Base-by-base conservation (phyloP, 2,329 filamentous ascomycete genomes). In the Pseudogymnoascus sp. region DNA sequence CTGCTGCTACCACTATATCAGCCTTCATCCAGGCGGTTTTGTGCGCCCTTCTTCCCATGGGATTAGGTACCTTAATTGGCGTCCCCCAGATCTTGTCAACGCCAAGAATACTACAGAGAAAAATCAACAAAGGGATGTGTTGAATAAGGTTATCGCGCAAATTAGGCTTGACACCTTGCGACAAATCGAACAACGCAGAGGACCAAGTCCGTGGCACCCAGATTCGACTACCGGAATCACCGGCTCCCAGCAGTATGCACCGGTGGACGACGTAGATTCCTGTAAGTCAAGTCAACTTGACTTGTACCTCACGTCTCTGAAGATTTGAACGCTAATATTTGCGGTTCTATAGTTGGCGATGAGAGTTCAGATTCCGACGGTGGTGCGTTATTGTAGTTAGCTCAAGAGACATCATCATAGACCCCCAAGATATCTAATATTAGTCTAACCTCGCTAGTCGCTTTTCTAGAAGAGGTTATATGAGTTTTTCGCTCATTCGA, bases 41-140 rank as follows among this genome's bases (percentile, higher is more conserved):
- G 67, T 68, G 36, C 58, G 62, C 29, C 70, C 68, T 21, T 21
- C 63, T 27, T 71, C 65, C 61, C 70, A 73, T 60, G 60, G 63
- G n/a, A 72, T 70, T 39, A 64, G 71, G 27, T 72, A 68, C 64
- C 63, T 68, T 21, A 71, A 67, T 62, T 73, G 71, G 72, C 62
- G 66, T 13, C 66, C 70, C 12, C 71, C 69, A 18, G 64, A 65
- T 61, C 60, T 66, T 35, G 27, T 65, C n/a, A 27, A 65, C 35
- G 39, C 36, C 36, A n/a, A 39, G 2, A 33, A 62, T 40, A 60
- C 40, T 58, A 60, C 13, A 36, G 62, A 63, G 48, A 60, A 66
- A 58, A 64, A 52, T 33, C 64, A 65, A 21, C 67, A 68, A 62
- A 45, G 60, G 31, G 60, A 66, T 39, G 67, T 71, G 33, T 65